Conservation (phyloP, 208 protist species). For the Trypanosoma avium region DNA sequence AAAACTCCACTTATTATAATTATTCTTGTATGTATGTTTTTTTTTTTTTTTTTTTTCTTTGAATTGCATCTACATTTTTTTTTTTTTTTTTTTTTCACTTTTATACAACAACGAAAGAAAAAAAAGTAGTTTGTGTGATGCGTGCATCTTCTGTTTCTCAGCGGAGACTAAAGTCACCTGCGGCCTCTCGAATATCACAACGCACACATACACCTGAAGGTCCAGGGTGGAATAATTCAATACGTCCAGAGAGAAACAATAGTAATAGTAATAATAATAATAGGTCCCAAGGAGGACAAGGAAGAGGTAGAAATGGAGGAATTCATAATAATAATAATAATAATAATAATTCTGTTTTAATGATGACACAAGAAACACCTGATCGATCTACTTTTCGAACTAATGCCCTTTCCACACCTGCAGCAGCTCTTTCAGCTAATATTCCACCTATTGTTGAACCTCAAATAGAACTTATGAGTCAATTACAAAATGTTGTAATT, state of each 20-base stretch:
- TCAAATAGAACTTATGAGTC: constrained; percentile 30
- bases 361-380: background rate
- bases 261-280: background rate
- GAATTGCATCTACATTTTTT: background rate
- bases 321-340: background rate
- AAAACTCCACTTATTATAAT: too few species aligned
- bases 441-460: constrained; percentile 4
- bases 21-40: too few species aligned
- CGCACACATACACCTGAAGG: constrained; percentile 2
- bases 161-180: constrained; percentile 17
- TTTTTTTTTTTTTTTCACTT: constrained; percentile 5
- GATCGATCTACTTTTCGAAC: background rate
- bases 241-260: constrained; percentile 8
- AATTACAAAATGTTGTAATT: constrained; percentile 53
- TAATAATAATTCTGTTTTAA: background rate
- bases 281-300: background rate
- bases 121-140: too few species aligned
- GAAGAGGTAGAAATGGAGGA: background rate
- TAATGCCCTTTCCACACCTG: background rate
- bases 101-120: too few species aligned
- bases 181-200: background rate
- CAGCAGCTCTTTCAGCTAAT: constrained; percentile 9
- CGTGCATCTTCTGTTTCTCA: constrained; percentile 11
- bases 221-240: constrained; percentile 32
- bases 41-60: too few species aligned